Base-by-base conservation (phyloP, 2,329 filamentous ascomycete species). In the Colletotrichum viniferum region DNA sequence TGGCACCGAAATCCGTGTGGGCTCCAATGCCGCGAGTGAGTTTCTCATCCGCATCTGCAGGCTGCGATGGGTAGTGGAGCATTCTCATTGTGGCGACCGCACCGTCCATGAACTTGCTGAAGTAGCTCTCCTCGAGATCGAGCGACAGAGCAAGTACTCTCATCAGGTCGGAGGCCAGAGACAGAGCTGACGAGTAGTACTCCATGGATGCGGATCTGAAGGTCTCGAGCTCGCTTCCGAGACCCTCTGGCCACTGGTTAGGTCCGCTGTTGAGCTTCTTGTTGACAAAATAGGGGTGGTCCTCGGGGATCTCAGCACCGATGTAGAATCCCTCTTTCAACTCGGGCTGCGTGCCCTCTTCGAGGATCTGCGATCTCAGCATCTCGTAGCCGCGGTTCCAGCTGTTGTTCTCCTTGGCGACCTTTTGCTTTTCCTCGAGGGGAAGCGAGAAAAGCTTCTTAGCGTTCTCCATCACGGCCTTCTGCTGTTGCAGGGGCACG, bases 1-100 rank as follows among this genome's bases (percentile, higher is more conserved):
- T 86, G 62, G 87, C 87, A n/a, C 89, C 88, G 76, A 90, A 91
- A 78, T 90, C 90, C 1, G 88, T 90, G 77, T 90, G 90, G 4
- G 87, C 88, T 1, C 89, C 88, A 3, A 85, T 83, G 81, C 86
- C 69, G 78, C 85, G 56, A 78, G 81, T 80, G 79, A 83, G 80
- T 56, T 80, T 81, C 63, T 81, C 79, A 32, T 84, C 80, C 7
- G 77, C 78, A 24, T 85, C 83, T 0, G 80, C 77, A 4, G 81
- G 82, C 72, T 85, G 85, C 1, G 87, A 84, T 3, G 87, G 87
- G 77, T 90, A 90, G 77, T 89, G 87, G 14, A 90, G 84, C 60
- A 90, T 78, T 30, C 87, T 82, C 77, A 87, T 82, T 18, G 85
- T 85, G 43, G 84, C 86, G 16, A 87, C 83, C 4, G 87, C 84